Percentiles rank a stretch among this genome's conserved stretches.
Conservation (phyloP, 2,329 filamentous ascomycete species). For the Cercospora brassicicola region DNA sequence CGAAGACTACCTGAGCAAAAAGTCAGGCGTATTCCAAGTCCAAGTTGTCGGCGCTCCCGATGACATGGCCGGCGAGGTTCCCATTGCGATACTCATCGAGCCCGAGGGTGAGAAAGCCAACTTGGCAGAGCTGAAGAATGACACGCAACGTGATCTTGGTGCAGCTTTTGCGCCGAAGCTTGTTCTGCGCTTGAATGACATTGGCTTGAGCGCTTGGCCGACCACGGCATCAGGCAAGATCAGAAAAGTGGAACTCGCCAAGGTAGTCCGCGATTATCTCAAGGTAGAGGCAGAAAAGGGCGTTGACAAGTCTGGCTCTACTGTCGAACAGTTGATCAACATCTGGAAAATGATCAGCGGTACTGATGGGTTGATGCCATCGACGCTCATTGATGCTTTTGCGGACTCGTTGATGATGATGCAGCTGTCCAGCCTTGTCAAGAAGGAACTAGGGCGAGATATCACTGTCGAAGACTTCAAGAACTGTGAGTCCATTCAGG, state of each 20-base stretch:
- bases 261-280: constrained; percentile 34
- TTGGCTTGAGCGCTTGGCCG: constrained; percentile 44
- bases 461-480: constrained; percentile 40
- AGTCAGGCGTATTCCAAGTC: constrained; percentile 39
- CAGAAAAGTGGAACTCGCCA: constrained; percentile 44
- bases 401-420: constrained; percentile 41
- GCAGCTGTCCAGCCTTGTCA: constrained; percentile 38
- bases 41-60: constrained; percentile 50
- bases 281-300: constrained; percentile 30
- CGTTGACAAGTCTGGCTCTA: constrained; percentile 33
- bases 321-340: constrained; percentile 34
- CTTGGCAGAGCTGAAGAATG: constrained; percentile 38
- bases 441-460: constrained; percentile 36
- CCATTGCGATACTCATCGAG: constrained; percentile 48
- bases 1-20: constrained; percentile 41
- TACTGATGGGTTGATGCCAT: constrained; percentile 29
- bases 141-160: constrained; percentile 42
- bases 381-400: constrained; percentile 32
- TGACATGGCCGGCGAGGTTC: constrained; percentile 51
- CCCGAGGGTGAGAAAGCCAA: constrained; percentile 38
- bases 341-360: constrained; percentile 39
- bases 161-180: constrained; percentile 44
- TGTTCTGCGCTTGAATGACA: constrained; percentile 47
- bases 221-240: constrained; percentile 50
- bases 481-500: constrained; percentile 35